Evolutionary conservation across 2,329 filamentous ascomycete genomes (phyloP), one percentile per base, ranked within the genome.

Genomic region (Penicillium crustosum): DNA sequence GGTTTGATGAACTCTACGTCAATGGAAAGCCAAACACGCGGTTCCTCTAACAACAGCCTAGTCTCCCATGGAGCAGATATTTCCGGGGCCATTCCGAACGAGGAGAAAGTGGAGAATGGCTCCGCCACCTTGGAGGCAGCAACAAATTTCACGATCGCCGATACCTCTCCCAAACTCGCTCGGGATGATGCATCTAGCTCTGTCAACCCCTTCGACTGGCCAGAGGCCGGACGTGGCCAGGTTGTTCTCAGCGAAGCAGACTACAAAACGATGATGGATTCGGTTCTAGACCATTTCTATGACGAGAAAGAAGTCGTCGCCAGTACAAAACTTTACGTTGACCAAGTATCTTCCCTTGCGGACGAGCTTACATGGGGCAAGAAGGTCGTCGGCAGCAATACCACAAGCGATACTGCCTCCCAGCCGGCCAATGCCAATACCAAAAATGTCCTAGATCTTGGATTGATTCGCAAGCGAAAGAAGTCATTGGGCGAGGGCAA

Each of bases 261-360:
- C 57, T 80, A 80, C 60, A 73, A 76, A 50, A 64, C 62, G 3
- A 70, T 75, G 27, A 74, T 74, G 57, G 70, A 75, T 41, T 71
- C 73, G 25, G 68, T 80, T 10, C 63, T 79, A 9, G 70, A 74
- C 15, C 73, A 77, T 52, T 78, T 79, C 56, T 80, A 79, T 49
- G 73, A 74, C 47, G 70, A 73, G 43, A 63, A 73, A 35, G 68
- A 76, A 7, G 67, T 74, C 17, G 65, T 69, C 29, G 64, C 72
- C 38, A 79, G 77, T 53, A 79, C 76, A 6, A 74, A 72, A 57
- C 65, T 70, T 21, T 79, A 77, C 70, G 66, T 77, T 43, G 70
- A 75, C 43, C 73, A 77, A 52, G 73, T 79, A 12, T 73, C 75
- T n/a, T 69, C 67, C 21, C 67, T 75, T 5, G 71, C 73, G 5